Percentiles rank a stretch among this genome's conserved stretches.
Evolutionary conservation across 2,329 filamentous ascomycete species (phyloP).

Genomic region (Arthroderma sp.): DNA sequence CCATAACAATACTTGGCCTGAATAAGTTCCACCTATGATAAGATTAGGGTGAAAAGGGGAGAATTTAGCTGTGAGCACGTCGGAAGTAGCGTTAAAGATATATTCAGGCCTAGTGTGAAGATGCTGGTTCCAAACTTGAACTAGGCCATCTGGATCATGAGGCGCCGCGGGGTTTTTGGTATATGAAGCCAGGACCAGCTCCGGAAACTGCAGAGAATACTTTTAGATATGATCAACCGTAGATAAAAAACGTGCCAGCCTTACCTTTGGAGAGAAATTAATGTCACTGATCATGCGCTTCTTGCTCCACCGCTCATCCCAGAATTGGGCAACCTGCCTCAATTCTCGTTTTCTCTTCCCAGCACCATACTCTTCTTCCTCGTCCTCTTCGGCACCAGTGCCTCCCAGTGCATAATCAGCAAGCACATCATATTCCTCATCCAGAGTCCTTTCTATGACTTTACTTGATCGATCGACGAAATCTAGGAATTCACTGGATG

Average conservation of each 20-base stretch:
- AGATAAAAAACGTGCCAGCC: slow-evolving; percentile 2
- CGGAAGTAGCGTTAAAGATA: slow-evolving; percentile 89
- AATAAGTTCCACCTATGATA: slow-evolving; percentile 91
- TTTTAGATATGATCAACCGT: slow-evolving; percentile 9
- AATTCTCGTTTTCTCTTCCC: slow-evolving; percentile 32
- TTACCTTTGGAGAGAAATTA: slow-evolving; percentile 79
- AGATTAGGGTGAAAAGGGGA: slow-evolving; percentile 97
- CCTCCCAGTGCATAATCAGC: slow-evolving; percentile 84
- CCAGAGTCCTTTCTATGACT: slow-evolving; percentile 87
- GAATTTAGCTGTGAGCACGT: slow-evolving; percentile 90
- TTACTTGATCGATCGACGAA: slow-evolving; percentile 95
- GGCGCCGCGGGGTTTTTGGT: slow-evolving; percentile 94
- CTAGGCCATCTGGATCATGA: slow-evolving; percentile 81
- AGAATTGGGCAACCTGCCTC: slow-evolving; percentile 85
- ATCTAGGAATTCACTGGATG: slow-evolving; percentile 83
- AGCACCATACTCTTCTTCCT: slow-evolving; percentile 48
- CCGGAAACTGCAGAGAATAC: slow-evolving; percentile 49
- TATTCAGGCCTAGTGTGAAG: slow-evolving; percentile 91
- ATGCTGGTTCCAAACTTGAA: slow-evolving; percentile 95
- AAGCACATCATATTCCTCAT: slow-evolving; percentile 91
- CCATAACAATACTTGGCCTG: slow-evolving; percentile 91
- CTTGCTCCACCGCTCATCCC: slow-evolving; percentile 89
- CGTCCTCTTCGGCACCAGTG: slow-evolving; percentile 57
- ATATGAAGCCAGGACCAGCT: slow-evolving; percentile 85
- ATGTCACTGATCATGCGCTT: slow-evolving; percentile 95